These are phyloP conservation scores for Arxiozyma telluris DNA, from an alignment of 1,139 yeast species.

Conservation along the genomic window DNA sequence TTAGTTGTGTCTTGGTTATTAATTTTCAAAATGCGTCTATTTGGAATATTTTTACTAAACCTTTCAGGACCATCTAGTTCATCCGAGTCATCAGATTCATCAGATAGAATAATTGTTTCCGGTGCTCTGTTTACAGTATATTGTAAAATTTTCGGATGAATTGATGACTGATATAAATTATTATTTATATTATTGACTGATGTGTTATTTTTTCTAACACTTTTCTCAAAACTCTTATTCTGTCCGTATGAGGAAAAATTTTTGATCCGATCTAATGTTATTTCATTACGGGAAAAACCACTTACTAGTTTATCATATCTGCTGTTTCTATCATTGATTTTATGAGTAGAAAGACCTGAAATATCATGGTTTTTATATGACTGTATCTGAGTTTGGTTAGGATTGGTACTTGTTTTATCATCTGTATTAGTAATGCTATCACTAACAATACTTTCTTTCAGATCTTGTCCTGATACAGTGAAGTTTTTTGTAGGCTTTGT, in stretches of 20 bases:
- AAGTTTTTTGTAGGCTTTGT: slow-evolving; percentile 6
- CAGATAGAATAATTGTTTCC: background rate
- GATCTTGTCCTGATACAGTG: background rate
- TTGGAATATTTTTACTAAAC: background rate
- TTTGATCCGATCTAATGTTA: background rate
- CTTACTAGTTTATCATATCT: no score
- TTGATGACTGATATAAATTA: background rate
- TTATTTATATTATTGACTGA: background rate
- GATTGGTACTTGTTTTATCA: background rate
- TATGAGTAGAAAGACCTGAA: background rate
- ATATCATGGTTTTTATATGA: background rate
- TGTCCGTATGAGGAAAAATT: no score
- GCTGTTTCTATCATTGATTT: no score
- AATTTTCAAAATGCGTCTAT: background rate
- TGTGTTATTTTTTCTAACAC: background rate
- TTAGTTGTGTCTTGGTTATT: background rate
- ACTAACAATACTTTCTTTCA: slow-evolving; percentile 2
- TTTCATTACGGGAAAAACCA: background rate
- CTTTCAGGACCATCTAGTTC: background rate
- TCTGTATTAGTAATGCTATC: background rate
- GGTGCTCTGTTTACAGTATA: background rate
- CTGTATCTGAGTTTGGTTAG: background rate
- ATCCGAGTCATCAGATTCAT: background rate
- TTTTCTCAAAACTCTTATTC: no score
- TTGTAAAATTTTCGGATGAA: background rate